Conservation (phyloP, 1,139 yeast species). For the Candida sp. region DNA sequence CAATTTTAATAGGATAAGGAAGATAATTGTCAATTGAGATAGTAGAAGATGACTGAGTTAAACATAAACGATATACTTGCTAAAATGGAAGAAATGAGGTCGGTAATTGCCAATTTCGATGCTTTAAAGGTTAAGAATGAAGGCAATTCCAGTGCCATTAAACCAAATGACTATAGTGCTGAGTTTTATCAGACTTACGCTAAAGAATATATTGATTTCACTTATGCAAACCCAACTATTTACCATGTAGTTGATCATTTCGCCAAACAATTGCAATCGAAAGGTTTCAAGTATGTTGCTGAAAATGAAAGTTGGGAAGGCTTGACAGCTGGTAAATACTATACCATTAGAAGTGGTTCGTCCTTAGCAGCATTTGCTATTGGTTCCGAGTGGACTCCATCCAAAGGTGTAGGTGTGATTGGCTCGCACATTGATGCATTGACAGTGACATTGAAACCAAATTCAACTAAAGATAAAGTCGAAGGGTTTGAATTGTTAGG, state of each 20-base stretch:
- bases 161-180: conserved; percentile 9
- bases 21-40: too few relatives aligned
- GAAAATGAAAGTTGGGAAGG: conserved; percentile 22
- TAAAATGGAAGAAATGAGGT: neutral
- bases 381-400: conserved; percentile 39
- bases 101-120: neutral
- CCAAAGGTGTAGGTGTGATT: conserved; percentile 36
- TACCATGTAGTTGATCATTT: conserved; percentile 35
- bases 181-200: conserved; percentile 33
- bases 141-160: neutral
- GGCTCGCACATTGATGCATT: conserved; percentile 45
- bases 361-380: conserved; percentile 37
- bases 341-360: conserved; percentile 32
- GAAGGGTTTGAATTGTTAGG: conserved; percentile 43
- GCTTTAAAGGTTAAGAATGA: neutral
- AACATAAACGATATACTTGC: neutral
- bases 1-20: too few relatives aligned
- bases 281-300: conserved; percentile 28
- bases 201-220: conserved; percentile 32
- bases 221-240: conserved; percentile 40
- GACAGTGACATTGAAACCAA: conserved; percentile 37
- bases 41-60: neutral
- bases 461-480: conserved; percentile 23
- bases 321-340: conserved; percentile 24
- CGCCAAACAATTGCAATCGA: conserved; percentile 17